A percentile compares a stretch with the other conserved stretches of the same genome.
phyloP scores from a whole-genome alignment of 805 yeast species.

The Komagataella kurtzmanii region DNA sequence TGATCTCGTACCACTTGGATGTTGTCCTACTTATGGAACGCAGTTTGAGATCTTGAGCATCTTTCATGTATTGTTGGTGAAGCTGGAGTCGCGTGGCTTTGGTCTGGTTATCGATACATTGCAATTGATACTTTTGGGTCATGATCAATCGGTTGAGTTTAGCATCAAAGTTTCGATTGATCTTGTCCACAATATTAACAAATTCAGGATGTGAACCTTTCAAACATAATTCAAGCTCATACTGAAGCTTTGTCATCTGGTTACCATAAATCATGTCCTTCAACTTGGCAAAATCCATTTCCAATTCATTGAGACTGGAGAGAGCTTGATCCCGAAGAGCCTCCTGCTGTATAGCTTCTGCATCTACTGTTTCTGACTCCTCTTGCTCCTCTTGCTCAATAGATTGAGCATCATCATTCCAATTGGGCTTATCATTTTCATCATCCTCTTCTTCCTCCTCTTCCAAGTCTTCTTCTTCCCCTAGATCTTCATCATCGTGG shows the following conservation, averaged over 20 bases:
- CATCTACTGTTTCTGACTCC: neutral
- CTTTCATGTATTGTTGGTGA: conserved; percentile 73
- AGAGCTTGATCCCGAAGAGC: conserved; percentile 46
- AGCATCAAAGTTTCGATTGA: conserved; percentile 63
- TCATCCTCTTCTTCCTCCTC: conserved; percentile 12
- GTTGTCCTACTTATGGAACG: conserved; percentile 62
- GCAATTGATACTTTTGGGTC: conserved; percentile 48
- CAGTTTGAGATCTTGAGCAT: conserved; percentile 51
- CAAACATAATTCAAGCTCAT: conserved; percentile 75
- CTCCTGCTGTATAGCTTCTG: neutral
- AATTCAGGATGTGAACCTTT: conserved; percentile 90
- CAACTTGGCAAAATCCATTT: conserved; percentile 72
- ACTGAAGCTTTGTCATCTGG: conserved; percentile 60
- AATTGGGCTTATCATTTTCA: conserved; percentile 8
- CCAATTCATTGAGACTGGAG: conserved; percentile 64
- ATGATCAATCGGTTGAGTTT: conserved; percentile 28
- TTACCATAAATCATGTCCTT: conserved; percentile 80
- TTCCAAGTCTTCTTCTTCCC: conserved; percentile 10
- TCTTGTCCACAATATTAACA: conserved; percentile 52
- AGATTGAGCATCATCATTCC: neutral
- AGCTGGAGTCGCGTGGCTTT: conserved; percentile 63
- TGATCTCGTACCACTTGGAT: conserved; percentile 81
- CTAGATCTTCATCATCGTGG: conserved; percentile 10
- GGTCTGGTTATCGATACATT: conserved; percentile 72
- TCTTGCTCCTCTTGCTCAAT: neutral